Evolutionary conservation across 805 yeast species (phyloP).

Genomic region (Wickerhamomyces xylosicus): DNA sequence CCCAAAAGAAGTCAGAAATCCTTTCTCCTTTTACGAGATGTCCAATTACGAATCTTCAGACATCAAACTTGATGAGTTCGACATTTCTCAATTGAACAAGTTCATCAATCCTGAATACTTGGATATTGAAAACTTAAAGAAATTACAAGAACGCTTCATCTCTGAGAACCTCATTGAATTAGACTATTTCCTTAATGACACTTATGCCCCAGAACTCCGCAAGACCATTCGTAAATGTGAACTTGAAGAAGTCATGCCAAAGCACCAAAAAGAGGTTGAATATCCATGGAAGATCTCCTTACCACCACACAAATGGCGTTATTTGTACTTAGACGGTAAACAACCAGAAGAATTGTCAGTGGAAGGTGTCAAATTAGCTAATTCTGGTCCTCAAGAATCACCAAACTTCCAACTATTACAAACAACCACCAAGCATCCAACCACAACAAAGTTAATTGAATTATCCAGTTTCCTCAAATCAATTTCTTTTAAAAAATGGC

Average conservation of each 20-base stretch:
- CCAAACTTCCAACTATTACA: constrained; percentile 41
- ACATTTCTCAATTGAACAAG: constrained; percentile 36
- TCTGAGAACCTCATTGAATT: constrained; percentile 67
- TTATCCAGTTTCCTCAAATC: constrained; percentile 52
- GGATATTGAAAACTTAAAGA: constrained; percentile 24
- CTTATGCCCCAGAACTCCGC: constrained; percentile 37
- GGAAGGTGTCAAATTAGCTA: constrained; percentile 21
- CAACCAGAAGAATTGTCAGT: constrained; percentile 22
- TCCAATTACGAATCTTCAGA: constrained; percentile 16
- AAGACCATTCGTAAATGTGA: constrained; percentile 44
- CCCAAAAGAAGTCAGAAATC: constrained; percentile 52
- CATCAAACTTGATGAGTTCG: constrained; percentile 25
- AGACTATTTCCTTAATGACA: constrained; percentile 47
- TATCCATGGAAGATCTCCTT: constrained; percentile 85
- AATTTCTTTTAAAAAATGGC: constrained; percentile 57
- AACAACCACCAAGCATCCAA: constrained; percentile 12
- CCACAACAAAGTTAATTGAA: constrained; percentile 35
- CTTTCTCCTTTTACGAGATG: constrained; percentile 29
- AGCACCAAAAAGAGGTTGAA: constrained; percentile 37
- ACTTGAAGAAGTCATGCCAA: constrained; percentile 52
- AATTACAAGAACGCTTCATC: constrained; percentile 41
- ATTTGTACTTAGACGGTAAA: constrained; percentile 68
- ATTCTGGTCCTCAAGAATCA: constrained; percentile 35
- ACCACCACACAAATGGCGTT: constrained; percentile 92
- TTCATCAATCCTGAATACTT: constrained; percentile 50